phyloP scores from a whole-genome alignment of 169 alveolate genomes.

The Cryptosporidium sp. region DNA sequence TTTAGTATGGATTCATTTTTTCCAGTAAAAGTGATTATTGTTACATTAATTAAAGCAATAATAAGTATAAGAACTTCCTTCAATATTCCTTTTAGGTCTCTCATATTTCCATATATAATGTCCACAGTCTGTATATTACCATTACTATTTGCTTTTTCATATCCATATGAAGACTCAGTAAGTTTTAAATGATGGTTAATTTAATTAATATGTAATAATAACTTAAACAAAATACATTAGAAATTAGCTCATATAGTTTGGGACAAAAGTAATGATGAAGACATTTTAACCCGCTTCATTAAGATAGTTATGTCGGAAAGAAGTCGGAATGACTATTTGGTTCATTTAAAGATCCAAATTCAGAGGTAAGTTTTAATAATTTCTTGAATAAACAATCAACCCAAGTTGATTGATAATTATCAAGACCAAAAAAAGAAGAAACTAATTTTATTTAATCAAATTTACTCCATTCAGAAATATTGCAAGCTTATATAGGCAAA shows the following conservation, averaged over 20 bases:
- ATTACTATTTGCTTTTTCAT: constrained; percentile 66
- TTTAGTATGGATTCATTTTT: constrained; percentile 48
- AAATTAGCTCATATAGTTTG: constrained; percentile 24
- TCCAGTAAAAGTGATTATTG: constrained; percentile 50
- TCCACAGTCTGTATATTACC: constrained; percentile 47
- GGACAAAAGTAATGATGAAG: constrained; percentile 55
- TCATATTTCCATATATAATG: constrained; percentile 62
- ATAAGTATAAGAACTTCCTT: constrained; percentile 33
- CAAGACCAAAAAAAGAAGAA: neutral
- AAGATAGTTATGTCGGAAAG: constrained; percentile 2
- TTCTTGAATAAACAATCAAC: neutral
- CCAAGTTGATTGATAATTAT: neutral
- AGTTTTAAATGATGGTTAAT: neutral
- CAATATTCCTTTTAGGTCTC: constrained; percentile 4
- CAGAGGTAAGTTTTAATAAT: constrained; percentile 40
- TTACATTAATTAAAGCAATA: constrained; percentile 46
- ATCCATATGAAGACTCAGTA: constrained; percentile 74
- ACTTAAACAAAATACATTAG: neutral
- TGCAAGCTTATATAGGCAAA: constrained; percentile 51
- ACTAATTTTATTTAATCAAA: neutral
- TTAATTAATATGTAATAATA: neutral
- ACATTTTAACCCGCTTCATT: constrained; percentile 7
- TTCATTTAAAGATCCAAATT: neutral
- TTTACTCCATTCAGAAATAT: constrained; percentile 9
- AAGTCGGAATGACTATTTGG: constrained; percentile 39